Evolutionary conservation across 805 yeast genomes (phyloP).

Genomic region (Metschnikowia aberdeeniae): DNA sequence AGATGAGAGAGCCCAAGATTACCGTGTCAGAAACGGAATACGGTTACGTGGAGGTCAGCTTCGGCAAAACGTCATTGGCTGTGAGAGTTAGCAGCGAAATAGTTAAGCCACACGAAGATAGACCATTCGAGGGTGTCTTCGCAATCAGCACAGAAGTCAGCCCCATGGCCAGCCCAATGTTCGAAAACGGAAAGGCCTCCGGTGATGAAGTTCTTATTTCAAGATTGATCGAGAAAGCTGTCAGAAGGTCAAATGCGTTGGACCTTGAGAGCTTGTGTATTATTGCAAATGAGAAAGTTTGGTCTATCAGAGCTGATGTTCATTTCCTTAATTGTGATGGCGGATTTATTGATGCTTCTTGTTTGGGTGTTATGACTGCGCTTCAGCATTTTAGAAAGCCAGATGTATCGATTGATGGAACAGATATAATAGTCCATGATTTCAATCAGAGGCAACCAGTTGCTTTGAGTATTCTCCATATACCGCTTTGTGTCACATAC

Average conservation of each 20-base stretch:
- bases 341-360: constrained; percentile 83
- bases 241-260: constrained; percentile 83
- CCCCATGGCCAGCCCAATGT: constrained; percentile 84
- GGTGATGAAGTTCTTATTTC: constrained; percentile 79
- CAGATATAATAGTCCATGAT: constrained; percentile 62
- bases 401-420: constrained; percentile 70
- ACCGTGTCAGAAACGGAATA: constrained; percentile 59
- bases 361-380: constrained; percentile 86
- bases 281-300: constrained; percentile 84
- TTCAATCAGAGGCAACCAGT: constrained; percentile 82
- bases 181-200: constrained; percentile 69
- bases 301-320: constrained; percentile 88
- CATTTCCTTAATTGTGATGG: constrained; percentile 91
- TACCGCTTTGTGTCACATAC: constrained; percentile 86
- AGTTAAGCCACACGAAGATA: constrained; percentile 75
- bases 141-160: constrained; percentile 79
- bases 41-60: constrained; percentile 74
- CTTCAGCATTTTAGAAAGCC: constrained; percentile 80
- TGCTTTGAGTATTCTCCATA: constrained; percentile 77
- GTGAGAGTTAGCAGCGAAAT: constrained; percentile 75
- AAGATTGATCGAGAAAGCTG: constrained; percentile 85
- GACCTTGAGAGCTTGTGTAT: constrained; percentile 90
- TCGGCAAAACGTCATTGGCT: constrained; percentile 71
- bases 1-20: constrained; percentile 61
- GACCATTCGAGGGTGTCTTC: constrained; percentile 92